Conservation (phyloP, 2,329 filamentous ascomycete species). For the Arthrinium puccinioides region DNA sequence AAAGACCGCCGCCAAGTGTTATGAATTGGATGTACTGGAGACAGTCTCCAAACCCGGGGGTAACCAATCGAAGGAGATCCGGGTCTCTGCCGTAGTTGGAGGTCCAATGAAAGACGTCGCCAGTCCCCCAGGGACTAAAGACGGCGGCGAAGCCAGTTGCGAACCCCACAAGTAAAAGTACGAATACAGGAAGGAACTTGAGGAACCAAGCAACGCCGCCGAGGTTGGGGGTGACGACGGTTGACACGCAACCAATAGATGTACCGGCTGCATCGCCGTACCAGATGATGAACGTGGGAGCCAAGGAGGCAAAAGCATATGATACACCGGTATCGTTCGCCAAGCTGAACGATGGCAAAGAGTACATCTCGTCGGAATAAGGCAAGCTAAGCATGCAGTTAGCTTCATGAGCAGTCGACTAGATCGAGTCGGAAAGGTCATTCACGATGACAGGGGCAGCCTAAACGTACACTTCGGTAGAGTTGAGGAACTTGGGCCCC, state of each 20-base stretch:
- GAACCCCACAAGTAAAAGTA: constrained; percentile 72
- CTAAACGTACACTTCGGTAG: constrained; percentile 28
- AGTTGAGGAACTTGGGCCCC: constrained; percentile 61
- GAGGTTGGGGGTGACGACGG: constrained; percentile 78
- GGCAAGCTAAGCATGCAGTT: no score
- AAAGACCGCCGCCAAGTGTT: constrained; percentile 78
- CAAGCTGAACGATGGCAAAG: constrained; percentile 66
- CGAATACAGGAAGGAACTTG: constrained; percentile 67
- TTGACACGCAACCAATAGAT: constrained; percentile 70
- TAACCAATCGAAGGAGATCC: constrained; percentile 84
- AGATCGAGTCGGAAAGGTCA: constrained; percentile 1
- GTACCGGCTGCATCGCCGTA: constrained; percentile 61
- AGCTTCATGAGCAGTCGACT: not conserved
- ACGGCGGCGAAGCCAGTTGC: constrained; percentile 81
- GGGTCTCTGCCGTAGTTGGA: constrained; percentile 94
- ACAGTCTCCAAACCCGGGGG: constrained; percentile 93
- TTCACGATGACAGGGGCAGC: no score
- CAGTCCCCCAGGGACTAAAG: constrained; percentile 89
- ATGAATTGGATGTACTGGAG: constrained; percentile 95
- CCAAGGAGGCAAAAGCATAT: constrained; percentile 80
- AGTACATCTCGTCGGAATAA: constrained; percentile 3
- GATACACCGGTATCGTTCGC: constrained; percentile 69
- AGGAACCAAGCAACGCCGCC: constrained; percentile 63
- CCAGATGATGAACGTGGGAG: constrained; percentile 64
- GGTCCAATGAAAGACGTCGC: constrained; percentile 90